A percentile compares a stretch with the other conserved stretches of the same genome.
Conservation (phyloP, 768 basidiomycete species). For the Podaxis sp. region DNA sequence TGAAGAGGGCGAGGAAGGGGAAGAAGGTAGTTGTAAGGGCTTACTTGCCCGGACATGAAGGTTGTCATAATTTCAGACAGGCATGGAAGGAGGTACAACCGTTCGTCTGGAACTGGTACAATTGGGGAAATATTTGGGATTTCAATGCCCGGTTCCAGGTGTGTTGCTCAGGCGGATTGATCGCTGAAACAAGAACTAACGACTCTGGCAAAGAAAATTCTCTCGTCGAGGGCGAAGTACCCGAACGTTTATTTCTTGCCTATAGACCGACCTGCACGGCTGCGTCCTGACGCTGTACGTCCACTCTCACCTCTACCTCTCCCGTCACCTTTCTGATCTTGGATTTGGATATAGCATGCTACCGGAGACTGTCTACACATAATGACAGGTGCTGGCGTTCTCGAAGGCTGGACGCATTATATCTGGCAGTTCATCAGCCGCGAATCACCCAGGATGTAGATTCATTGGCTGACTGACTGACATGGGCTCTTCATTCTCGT, state of each 20-base stretch:
- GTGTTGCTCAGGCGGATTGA: neutral
- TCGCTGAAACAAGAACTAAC: slow-evolving; percentile 3
- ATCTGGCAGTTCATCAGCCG: slow-evolving; percentile 45
- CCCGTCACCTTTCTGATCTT: neutral
- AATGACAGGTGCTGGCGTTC: slow-evolving; percentile 46
- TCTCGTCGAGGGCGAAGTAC: slow-evolving; percentile 37
- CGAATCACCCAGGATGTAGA: slow-evolving; percentile 17
- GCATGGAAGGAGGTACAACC: slow-evolving; percentile 49
- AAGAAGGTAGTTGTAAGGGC: slow-evolving; percentile 55
- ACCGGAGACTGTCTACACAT: slow-evolving; percentile 48
- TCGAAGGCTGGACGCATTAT: slow-evolving; percentile 52
- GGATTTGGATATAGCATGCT: slow-evolving; percentile 32
- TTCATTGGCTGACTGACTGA: neutral
- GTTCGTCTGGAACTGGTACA: slow-evolving; percentile 52
- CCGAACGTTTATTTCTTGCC: slow-evolving; percentile 57
- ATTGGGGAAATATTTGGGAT: slow-evolving; percentile 61
- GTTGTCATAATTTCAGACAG: slow-evolving; percentile 49
- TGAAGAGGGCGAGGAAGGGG: slow-evolving; percentile 19
- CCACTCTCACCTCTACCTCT: neutral
- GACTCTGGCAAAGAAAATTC: slow-evolving; percentile 33
- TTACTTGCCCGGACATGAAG: slow-evolving; percentile 66
- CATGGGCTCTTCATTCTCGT: neutral
- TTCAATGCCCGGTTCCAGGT: slow-evolving; percentile 65
- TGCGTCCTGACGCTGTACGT: slow-evolving; percentile 67
- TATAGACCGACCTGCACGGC: slow-evolving; percentile 60